Conservation (phyloP, 2,329 filamentous ascomycete genomes). For the Ceratocystis huliohia region DNA sequence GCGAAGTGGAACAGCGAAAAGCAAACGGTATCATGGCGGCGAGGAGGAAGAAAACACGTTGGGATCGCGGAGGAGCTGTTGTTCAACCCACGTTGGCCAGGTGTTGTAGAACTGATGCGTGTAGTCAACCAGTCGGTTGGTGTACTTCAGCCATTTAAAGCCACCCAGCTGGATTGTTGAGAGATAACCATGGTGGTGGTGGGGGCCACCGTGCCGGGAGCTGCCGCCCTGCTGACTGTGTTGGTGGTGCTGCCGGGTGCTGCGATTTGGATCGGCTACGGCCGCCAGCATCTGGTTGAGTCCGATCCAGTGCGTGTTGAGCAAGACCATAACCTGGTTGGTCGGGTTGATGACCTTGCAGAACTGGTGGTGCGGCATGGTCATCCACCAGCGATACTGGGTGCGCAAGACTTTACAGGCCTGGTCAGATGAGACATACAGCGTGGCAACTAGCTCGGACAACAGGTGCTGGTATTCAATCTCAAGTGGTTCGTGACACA, state of each 20-base stretch:
- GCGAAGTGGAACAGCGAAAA: too few species aligned
- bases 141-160: slow-evolving; percentile 38
- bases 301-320: slow-evolving; percentile 43
- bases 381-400: slow-evolving; percentile 47
- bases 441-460: slow-evolving; percentile 37
- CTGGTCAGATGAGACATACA: slow-evolving; percentile 35
- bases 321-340: slow-evolving; percentile 36
- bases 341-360: slow-evolving; percentile 36
- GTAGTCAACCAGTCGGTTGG: slow-evolving; percentile 37
- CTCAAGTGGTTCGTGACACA: slow-evolving; percentile 35
- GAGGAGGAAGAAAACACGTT: slow-evolving; percentile 33
- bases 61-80: slow-evolving; percentile 35
- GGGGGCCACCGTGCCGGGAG: background rate
- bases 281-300: slow-evolving; percentile 42
- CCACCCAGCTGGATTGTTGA: slow-evolving; percentile 32
- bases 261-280: slow-evolving; percentile 30
- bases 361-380: slow-evolving; percentile 41
- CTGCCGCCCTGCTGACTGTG: background rate
- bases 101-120: slow-evolving; percentile 36
- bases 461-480: slow-evolving; percentile 36
- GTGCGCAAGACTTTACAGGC: slow-evolving; percentile 39
- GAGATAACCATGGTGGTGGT: background rate
- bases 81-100: slow-evolving; percentile 44
- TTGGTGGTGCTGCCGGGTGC: background rate
- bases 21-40: background rate